These are phyloP conservation scores for Dunaliella sp. DNA, from an alignment of 139 green algal genomes.

Conservation along the genomic window DNA sequence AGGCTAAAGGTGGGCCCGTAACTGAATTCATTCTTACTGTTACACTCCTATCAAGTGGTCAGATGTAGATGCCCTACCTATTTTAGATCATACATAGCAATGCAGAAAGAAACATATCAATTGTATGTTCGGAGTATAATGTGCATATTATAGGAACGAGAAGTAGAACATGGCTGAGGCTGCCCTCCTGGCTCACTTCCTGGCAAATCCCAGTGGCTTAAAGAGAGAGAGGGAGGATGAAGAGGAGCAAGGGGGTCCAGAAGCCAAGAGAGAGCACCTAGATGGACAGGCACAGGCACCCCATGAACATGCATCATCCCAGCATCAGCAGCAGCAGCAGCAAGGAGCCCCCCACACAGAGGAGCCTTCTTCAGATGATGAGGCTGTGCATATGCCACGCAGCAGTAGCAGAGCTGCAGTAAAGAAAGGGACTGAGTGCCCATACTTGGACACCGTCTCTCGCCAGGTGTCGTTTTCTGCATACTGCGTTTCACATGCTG, in stretches of 20 bases:
- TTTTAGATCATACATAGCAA: too few species aligned
- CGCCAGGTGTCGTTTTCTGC: conserved; percentile 52
- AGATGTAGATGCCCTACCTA: too few species aligned
- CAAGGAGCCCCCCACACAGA: not conserved
- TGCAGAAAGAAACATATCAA: too few species aligned
- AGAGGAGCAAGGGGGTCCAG: not conserved
- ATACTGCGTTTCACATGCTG: not conserved
- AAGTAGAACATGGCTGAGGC: not conserved
- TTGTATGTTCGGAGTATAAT: too few species aligned
- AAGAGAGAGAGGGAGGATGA: not conserved
- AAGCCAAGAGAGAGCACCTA: conserved; percentile 6
- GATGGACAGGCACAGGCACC: not conserved
- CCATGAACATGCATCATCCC: not conserved
- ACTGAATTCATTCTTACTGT: too few species aligned
- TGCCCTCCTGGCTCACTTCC: not conserved
- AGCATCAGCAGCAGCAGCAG: not conserved
- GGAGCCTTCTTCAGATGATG: conserved; percentile 22
- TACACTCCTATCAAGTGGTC: too few species aligned
- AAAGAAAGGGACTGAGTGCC: conserved; percentile 79
- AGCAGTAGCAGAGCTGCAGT: conserved; percentile 47
- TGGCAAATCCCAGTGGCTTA: not conserved
- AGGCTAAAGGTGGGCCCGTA: too few species aligned
- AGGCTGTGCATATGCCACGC: conserved; percentile 34
- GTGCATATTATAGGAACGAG: too few species aligned
- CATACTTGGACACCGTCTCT: conserved; percentile 96